A percentile compares a stretch with the other conserved stretches of the same genome.
Evolutionary conservation across 2,329 filamentous ascomycete genomes (phyloP).

Genomic region (Colletotrichum gigasporum): DNA sequence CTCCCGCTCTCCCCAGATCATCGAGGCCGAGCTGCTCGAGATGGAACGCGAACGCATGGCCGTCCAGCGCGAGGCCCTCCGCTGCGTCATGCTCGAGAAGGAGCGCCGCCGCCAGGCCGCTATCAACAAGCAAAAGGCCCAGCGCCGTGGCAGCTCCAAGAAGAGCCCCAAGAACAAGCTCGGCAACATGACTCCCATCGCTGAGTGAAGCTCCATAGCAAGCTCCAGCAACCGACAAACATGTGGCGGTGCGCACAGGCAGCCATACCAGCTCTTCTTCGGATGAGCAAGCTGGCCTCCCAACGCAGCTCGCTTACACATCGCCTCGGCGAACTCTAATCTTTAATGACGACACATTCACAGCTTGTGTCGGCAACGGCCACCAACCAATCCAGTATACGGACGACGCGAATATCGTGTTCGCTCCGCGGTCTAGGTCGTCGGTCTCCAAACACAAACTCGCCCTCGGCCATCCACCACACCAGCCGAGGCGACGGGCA

Average conservation of each 20-base stretch:
- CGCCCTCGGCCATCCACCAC: not conserved
- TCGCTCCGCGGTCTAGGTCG: constrained; percentile 12
- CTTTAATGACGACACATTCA: constrained; percentile 3
- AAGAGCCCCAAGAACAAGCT: constrained; percentile 60
- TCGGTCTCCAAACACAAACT: constrained; percentile 10
- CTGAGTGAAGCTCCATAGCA: constrained; percentile 47
- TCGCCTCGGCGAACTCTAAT: constrained; percentile 26
- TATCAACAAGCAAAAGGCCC: constrained; percentile 43
- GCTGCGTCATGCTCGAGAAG: constrained; percentile 62
- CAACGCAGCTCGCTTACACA: not conserved
- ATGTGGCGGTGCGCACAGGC: not conserved
- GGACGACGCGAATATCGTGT: not conserved
- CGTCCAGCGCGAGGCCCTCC: constrained; percentile 62
- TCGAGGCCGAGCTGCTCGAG: constrained; percentile 59
- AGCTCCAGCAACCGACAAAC: not conserved
- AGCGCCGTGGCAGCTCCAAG: constrained; percentile 53
- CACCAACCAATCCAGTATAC: not conserved
- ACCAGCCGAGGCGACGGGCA: not conserved
- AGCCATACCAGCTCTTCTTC: constrained; percentile 2
- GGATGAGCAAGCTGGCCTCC: constrained; percentile 6
- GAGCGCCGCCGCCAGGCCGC: constrained; percentile 57
- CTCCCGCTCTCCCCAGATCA: constrained; percentile 47
- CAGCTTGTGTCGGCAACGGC: constrained; percentile 5
- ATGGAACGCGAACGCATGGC: constrained; percentile 60
- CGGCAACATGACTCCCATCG: constrained; percentile 63